phyloP scores from a whole-genome alignment of 805 yeast species.

The Saccharomycopsis babjevae region DNA sequence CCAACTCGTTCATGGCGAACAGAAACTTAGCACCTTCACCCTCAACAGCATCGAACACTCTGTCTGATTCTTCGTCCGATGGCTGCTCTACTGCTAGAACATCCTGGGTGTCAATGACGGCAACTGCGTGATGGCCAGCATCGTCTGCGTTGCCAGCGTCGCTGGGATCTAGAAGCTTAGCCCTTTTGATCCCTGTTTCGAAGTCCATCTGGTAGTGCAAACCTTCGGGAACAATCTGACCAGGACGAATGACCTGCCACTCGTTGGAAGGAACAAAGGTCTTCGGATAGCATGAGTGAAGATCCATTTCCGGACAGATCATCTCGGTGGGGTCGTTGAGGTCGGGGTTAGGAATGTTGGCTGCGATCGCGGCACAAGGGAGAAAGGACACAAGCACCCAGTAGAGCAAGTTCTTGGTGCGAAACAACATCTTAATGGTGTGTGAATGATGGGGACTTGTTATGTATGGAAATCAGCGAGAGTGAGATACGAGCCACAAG shows the following conservation, averaged over 20 bases:
- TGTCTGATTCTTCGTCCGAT: neutral
- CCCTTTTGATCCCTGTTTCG: conserved; percentile 62
- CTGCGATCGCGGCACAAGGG: neutral
- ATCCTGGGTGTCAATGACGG: neutral
- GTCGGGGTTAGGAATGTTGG: neutral
- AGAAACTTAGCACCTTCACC: conserved; percentile 7
- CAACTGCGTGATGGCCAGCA: neutral
- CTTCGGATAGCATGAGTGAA: conserved; percentile 50
- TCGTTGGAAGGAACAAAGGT: conserved; percentile 52
- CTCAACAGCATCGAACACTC: neutral
- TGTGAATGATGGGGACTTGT: too few species aligned
- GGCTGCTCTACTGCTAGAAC: neutral
- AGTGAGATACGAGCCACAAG: too few species aligned
- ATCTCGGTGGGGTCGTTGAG: neutral
- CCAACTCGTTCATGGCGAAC: neutral
- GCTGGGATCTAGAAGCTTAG: conserved; percentile 40
- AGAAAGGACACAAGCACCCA: neutral
- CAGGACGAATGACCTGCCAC: conserved; percentile 62
- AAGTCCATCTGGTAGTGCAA: conserved; percentile 48
- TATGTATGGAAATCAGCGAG: too few species aligned
- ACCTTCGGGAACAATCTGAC: conserved; percentile 76
- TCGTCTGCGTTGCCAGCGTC: conserved; percentile 19
- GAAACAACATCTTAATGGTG: neutral
- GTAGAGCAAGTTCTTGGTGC: neutral
- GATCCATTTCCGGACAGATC: conserved; percentile 35